A percentile compares a stretch with the other conserved stretches of the same genome.
Evolutionary conservation across 257 asterid species (phyloP).

Genomic region (Primulina eburnea): DNA sequence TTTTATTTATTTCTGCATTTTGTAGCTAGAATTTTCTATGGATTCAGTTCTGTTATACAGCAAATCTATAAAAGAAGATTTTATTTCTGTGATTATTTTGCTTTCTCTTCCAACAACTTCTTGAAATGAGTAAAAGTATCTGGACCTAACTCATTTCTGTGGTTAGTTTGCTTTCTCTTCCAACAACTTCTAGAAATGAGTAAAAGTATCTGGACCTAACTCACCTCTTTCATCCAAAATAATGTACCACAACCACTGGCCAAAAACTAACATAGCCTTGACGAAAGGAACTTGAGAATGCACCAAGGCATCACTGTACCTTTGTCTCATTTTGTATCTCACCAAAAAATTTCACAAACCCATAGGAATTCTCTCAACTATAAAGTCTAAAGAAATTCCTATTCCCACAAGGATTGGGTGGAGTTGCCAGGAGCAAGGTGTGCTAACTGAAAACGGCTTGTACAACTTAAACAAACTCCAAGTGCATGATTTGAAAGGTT

Average conservation of each 20-base stretch:
- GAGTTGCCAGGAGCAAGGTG: not conserved
- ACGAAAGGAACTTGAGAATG: not conserved
- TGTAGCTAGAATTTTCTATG: not conserved
- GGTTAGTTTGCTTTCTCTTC: too few species aligned
- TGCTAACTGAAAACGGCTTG: not conserved
- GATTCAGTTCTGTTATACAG: not conserved
- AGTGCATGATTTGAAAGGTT: not conserved
- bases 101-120: not conserved
- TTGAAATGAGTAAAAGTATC: not conserved
- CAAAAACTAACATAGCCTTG: too few species aligned
- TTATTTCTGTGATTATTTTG: too few species aligned
- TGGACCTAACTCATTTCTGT: not conserved
- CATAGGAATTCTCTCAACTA: not conserved
- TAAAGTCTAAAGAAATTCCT: too few species aligned
- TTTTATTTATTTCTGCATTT: too few species aligned
- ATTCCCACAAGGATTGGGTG: not conserved
- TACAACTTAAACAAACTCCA: not conserved
- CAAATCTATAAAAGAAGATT: too few species aligned
- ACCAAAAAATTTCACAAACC: not conserved
- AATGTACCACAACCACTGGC: not conserved
- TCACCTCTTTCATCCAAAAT: not conserved
- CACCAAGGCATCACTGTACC: not conserved
- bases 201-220: not conserved
- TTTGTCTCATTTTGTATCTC: not conserved
- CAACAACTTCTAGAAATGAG: not conserved